A percentile compares a stretch with the other conserved stretches of the same genome.
These are phyloP conservation scores for Aspergillus jensenii DNA, from an alignment of 2,329 filamentous ascomycete species.

Conservation along the genomic window DNA sequence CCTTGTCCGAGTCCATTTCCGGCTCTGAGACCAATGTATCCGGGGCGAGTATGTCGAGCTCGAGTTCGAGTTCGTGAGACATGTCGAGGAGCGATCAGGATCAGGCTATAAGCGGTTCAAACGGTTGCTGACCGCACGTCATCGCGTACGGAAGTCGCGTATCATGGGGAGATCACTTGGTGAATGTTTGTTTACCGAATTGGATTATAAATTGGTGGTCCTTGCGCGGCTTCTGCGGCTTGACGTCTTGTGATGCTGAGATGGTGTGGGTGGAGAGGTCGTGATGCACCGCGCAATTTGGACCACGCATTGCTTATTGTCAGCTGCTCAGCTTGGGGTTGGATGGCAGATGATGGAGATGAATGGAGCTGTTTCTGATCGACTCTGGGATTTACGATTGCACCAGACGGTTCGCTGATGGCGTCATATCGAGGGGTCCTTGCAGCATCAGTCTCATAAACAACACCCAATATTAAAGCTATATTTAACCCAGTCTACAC, in stretches of 20 bases:
- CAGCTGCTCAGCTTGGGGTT: background rate
- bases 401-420: background rate
- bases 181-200: background rate
- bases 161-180: background rate
- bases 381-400: background rate
- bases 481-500: too few relatives aligned
- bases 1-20: slow-evolving; percentile 5
- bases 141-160: background rate
- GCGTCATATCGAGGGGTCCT: slow-evolving; percentile 8
- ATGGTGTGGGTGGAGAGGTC: background rate
- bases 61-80: background rate
- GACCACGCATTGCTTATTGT: background rate
- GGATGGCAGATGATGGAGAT: background rate
- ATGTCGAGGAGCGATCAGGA: background rate
- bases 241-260: background rate
- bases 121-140: background rate
- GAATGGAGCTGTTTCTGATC: background rate
- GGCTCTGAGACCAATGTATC: background rate
- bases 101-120: background rate
- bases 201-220: background rate
- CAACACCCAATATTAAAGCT: too few relatives aligned
- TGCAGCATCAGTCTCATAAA: background rate
- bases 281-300: background rate
- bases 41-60: background rate
- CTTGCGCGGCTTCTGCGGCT: background rate